phyloP scores from a whole-genome alignment of 257 asterid species.

The Solanum piurae region DNA sequence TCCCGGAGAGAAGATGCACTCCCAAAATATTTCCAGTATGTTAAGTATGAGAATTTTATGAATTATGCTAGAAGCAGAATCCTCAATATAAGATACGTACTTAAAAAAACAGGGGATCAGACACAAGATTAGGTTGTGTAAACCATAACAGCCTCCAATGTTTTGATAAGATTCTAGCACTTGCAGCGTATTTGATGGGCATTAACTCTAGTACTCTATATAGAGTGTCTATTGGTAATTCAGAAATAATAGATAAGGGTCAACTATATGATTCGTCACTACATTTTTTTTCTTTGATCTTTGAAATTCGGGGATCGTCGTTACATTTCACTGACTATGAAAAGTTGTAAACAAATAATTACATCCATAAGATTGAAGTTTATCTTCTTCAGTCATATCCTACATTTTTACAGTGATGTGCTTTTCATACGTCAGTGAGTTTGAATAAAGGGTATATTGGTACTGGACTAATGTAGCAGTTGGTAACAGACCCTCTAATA shows the following conservation, averaged over 20 bases:
- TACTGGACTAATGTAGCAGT: not conserved
- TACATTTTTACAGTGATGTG: not conserved
- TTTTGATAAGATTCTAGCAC: not conserved
- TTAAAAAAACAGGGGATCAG: not conserved
- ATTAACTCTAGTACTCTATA: not conserved
- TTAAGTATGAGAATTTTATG: not conserved
- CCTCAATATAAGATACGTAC: not conserved
- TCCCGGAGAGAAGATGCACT: not conserved
- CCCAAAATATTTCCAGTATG: not conserved
- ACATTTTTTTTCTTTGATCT: too few species aligned
- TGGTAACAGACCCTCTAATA: conserved; percentile 2
- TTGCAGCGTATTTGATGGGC: not conserved
- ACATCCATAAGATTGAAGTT: not conserved
- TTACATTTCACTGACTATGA: not conserved
- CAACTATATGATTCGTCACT: too few species aligned
- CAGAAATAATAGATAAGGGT: not conserved
- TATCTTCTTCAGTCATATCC: not conserved
- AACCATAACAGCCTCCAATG: not conserved
- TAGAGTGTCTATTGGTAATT: not conserved
- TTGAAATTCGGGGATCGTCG: too few species aligned
- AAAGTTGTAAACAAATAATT: not conserved
- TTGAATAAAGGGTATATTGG: not conserved
- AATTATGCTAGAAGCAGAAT: not conserved
- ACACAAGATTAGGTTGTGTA: not conserved
- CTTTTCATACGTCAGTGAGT: not conserved